Conservation (phyloP, 2,329 filamentous ascomycete genomes). For the Aspergillus sp. region DNA sequence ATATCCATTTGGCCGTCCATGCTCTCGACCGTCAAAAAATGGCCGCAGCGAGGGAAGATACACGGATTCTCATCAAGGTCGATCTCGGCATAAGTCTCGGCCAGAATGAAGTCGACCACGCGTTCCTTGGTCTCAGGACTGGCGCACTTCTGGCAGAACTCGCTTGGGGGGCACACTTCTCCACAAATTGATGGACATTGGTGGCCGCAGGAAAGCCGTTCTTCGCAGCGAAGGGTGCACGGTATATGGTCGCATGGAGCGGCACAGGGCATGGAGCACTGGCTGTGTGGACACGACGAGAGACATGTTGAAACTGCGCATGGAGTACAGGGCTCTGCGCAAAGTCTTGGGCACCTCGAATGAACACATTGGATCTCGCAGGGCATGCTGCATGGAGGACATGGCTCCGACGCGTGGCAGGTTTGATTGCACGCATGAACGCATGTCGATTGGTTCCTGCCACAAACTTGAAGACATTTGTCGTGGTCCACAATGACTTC, state of each 20-base stretch:
- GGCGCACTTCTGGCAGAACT: constrained; percentile 53
- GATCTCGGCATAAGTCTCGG: constrained; percentile 50
- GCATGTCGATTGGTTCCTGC: constrained; percentile 48
- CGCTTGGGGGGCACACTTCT: constrained; percentile 49
- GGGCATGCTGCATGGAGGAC: constrained; percentile 22
- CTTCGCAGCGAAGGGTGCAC: constrained; percentile 54
- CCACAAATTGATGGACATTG: constrained; percentile 60
- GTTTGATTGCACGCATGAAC: constrained; percentile 45
- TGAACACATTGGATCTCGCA: constrained; percentile 55
- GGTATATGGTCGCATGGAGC: constrained; percentile 62
- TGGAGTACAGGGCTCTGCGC: constrained; percentile 55
- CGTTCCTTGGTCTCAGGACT: constrained; percentile 38
- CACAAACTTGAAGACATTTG: constrained; percentile 38
- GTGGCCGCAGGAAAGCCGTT: constrained; percentile 52
- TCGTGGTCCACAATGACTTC: constrained; percentile 39
- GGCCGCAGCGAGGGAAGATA: constrained; percentile 57
- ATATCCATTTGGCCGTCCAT: constrained; percentile 59
- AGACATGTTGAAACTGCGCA: constrained; percentile 52
- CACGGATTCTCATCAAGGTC: constrained; percentile 55
- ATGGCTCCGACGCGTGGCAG: constrained; percentile 46
- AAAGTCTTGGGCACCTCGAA: constrained; percentile 50
- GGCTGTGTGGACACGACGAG: constrained; percentile 50
- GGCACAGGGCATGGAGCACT: constrained; percentile 50
- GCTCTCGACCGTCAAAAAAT: constrained; percentile 54
- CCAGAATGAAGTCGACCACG: constrained; percentile 52